phyloP scores from a whole-genome alignment of 805 yeast species.

The Wickerhamomyces chaumierensis region DNA sequence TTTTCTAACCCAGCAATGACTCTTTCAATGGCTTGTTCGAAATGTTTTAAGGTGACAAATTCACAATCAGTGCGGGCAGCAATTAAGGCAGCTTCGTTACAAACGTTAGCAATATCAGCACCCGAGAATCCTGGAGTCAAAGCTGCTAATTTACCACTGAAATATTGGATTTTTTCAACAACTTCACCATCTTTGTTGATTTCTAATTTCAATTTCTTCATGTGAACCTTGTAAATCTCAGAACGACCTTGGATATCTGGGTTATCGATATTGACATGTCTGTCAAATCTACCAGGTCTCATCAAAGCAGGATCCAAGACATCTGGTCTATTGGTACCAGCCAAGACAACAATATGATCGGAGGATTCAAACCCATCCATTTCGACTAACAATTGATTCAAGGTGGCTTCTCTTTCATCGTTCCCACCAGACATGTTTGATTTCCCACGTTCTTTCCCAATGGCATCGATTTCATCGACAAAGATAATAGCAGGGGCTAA shows the following conservation, averaged over 20 bases:
- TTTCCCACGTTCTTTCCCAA: conserved; percentile 75
- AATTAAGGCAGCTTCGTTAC: conserved; percentile 88
- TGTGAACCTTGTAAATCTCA: conserved; percentile 74
- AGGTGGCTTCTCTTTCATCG: conserved; percentile 88
- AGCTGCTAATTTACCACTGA: conserved; percentile 80
- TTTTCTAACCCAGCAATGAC: conserved; percentile 92
- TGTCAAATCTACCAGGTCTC: conserved; percentile 92
- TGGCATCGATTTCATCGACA: conserved; percentile 93
- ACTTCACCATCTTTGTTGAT: conserved; percentile 28
- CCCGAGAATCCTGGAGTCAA: conserved; percentile 94
- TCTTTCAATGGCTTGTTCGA: conserved; percentile 88
- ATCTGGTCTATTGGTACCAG: conserved; percentile 92
- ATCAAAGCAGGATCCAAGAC: conserved; percentile 80
- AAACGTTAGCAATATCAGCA: conserved; percentile 90
- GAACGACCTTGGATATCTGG: conserved; percentile 89
- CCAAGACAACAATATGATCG: conserved; percentile 87
- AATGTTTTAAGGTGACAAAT: conserved; percentile 56
- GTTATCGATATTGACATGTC: conserved; percentile 75
- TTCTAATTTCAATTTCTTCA: conserved; percentile 44
- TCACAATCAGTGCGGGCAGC: conserved; percentile 73
- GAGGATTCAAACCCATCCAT: conserved; percentile 90
- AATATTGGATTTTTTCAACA: conserved; percentile 36
- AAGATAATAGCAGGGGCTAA: conserved; percentile 86
- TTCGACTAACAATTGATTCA: conserved; percentile 86
- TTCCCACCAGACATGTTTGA: conserved; percentile 71